A percentile compares a stretch with the other conserved stretches of the same genome.
Conservation (phyloP, 768 basidiomycete species). For the Leccinum broughii region DNA sequence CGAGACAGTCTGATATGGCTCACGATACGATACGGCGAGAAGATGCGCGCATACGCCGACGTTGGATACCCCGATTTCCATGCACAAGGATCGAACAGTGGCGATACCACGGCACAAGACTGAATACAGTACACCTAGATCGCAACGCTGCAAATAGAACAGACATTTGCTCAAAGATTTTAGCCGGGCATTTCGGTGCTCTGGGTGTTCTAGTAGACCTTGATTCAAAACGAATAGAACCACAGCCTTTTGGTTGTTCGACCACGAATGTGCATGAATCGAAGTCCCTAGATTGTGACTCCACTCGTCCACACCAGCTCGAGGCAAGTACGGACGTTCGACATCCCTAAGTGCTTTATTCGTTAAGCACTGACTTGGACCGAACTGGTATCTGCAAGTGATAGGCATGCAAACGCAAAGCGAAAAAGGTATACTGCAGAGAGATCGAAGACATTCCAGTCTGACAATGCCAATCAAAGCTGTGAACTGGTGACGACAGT, state of each 20-base stretch:
- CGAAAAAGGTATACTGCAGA: no score
- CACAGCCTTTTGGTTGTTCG: not conserved
- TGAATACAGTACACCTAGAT: not conserved
- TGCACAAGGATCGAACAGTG: not conserved
- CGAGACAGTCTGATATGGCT: slow-evolving; percentile 47
- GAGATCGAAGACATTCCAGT: no score
- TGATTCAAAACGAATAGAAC: not conserved
- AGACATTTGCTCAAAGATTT: not conserved
- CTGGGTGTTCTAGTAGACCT: not conserved
- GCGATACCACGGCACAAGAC: not conserved
- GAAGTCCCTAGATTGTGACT: not conserved
- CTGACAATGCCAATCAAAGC: no score
- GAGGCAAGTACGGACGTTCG: not conserved
- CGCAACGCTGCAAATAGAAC: not conserved
- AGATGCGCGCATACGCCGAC: slow-evolving; percentile 57
- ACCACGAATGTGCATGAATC: slow-evolving; percentile 3
- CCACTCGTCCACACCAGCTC: not conserved
- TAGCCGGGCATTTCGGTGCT: not conserved
- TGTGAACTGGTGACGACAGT: no score
- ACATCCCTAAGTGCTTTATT: not conserved
- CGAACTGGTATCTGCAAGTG: no score
- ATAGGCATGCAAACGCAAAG: no score
- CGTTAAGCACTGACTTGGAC: not conserved
- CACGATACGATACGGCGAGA: slow-evolving; percentile 57
- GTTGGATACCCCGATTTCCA: slow-evolving; percentile 48